phyloP scores from a whole-genome alignment of 2,329 filamentous ascomycete genomes.

The Polytolypa hystricis region DNA sequence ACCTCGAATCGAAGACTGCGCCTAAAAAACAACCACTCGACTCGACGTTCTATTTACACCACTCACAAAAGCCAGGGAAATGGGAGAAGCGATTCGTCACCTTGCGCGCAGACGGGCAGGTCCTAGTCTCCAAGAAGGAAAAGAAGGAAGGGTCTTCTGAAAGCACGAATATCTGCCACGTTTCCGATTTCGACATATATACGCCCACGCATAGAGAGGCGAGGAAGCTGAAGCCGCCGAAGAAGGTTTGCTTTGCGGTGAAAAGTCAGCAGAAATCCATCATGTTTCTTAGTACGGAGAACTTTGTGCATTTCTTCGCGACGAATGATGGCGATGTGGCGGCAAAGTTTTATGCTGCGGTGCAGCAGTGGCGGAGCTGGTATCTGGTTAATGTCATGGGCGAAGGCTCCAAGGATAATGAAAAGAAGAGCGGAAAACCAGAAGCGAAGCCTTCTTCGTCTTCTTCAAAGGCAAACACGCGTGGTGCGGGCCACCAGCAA shows the following conservation, averaged over 20 bases:
- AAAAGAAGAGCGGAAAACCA: too few species aligned
- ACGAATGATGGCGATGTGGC: constrained; percentile 61
- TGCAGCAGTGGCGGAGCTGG: constrained; percentile 85
- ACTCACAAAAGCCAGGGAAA: constrained; percentile 70
- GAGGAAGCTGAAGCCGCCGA: constrained; percentile 69
- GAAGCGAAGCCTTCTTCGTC: constrained; percentile 19
- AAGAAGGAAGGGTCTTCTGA: too few species aligned
- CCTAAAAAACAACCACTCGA: constrained; percentile 53
- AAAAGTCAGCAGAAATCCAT: constrained; percentile 85
- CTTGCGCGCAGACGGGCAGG: constrained; percentile 61
- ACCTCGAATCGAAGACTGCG: constrained; percentile 54
- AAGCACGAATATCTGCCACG: constrained; percentile 60
- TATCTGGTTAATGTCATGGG: constrained; percentile 68
- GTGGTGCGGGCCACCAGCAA: constrained; percentile 16
- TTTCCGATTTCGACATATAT: constrained; percentile 91
- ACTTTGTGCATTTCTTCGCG: constrained; percentile 87
- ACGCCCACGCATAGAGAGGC: constrained; percentile 57
- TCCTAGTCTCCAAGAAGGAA: constrained; percentile 59
- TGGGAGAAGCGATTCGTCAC: constrained; percentile 82
- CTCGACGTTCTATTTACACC: constrained; percentile 60
- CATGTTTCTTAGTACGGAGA: constrained; percentile 70
- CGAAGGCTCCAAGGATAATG: constrained; percentile 35
- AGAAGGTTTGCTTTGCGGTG: constrained; percentile 73
- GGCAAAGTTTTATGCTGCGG: constrained; percentile 55
- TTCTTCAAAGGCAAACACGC: constrained; percentile 21